Evolutionary conservation across 208 protist species (phyloP).

Genomic region (Crithidia sp.): DNA sequence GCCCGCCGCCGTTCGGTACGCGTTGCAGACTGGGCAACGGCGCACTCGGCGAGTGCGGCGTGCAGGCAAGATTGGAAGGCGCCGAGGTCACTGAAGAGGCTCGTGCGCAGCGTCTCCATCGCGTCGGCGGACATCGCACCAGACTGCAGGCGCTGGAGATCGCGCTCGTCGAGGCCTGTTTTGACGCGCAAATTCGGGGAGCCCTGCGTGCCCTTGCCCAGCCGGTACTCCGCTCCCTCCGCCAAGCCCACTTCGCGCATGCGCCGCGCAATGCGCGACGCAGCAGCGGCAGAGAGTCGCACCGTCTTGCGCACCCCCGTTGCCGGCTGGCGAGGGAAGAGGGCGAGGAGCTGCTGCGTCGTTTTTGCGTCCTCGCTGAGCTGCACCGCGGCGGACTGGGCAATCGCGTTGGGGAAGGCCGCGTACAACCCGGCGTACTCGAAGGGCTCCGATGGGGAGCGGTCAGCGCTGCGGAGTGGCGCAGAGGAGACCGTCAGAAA

Average conservation of each 20-base stretch:
- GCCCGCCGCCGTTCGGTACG: background rate
- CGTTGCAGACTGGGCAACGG: background rate
- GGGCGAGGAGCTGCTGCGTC: constrained; percentile 9
- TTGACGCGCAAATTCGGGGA: background rate
- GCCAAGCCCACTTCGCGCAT: background rate
- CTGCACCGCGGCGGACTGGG: constrained; percentile 7
- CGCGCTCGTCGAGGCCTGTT: background rate
- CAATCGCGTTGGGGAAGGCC: constrained; percentile 1
- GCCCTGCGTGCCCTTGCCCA: background rate
- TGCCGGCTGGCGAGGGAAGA: constrained; percentile 2
- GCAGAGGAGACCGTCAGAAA: background rate
- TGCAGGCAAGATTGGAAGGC: constrained; percentile 7
- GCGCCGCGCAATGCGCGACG: background rate
- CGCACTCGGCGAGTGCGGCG: constrained; percentile 9
- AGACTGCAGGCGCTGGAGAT: background rate
- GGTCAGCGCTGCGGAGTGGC: background rate
- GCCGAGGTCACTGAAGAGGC: background rate
- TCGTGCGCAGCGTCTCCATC: background rate
- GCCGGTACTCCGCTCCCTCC: background rate
- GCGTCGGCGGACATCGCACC: background rate
- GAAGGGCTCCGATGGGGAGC: constrained; percentile 1
- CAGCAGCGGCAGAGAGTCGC: background rate
- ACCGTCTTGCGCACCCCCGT: background rate
- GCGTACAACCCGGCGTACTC: constrained; percentile 22
- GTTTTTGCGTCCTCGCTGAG: constrained; percentile 10